These are phyloP conservation scores for Hawksworthiomyces lignivorus DNA, from an alignment of 2,329 filamentous ascomycete species.

Conservation along the genomic window DNA sequence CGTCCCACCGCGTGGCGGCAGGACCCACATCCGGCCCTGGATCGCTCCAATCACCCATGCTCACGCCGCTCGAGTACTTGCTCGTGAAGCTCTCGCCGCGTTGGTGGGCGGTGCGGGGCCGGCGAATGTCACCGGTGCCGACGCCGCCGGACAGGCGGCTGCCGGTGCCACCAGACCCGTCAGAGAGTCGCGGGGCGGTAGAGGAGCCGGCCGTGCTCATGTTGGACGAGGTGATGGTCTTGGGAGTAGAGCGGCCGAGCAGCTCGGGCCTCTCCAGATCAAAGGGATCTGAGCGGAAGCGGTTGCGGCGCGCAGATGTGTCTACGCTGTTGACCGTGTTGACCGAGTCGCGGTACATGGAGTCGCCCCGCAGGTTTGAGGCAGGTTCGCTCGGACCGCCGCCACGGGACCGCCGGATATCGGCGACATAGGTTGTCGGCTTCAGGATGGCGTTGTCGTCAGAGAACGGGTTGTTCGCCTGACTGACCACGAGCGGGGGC, in stretches of 20 bases:
- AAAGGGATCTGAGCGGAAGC: slow-evolving; percentile 57
- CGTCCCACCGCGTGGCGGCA: slow-evolving; percentile 23
- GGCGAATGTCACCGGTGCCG: slow-evolving; percentile 15
- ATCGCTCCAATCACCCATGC: slow-evolving; percentile 42
- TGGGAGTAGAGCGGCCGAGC: slow-evolving; percentile 16
- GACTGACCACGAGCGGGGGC: slow-evolving; percentile 25
- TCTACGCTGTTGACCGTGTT: slow-evolving; percentile 32
- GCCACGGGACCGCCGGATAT: slow-evolving; percentile 42
- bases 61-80: slow-evolving; percentile 45
- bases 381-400: slow-evolving; percentile 24
- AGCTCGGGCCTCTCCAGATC: slow-evolving; percentile 52
- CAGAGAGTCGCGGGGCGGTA: slow-evolving; percentile 8
- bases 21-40: slow-evolving; percentile 47
- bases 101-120: slow-evolving; percentile 26
- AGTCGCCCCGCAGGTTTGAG: slow-evolving; percentile 24
- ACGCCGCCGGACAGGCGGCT: slow-evolving; percentile 16
- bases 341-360: slow-evolving; percentile 37
- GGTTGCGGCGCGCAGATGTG: slow-evolving; percentile 32
- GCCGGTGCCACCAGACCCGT: slow-evolving; percentile 1
- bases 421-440: slow-evolving; percentile 34
- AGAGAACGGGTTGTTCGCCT: slow-evolving; percentile 38
- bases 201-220: slow-evolving; percentile 20
- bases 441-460: slow-evolving; percentile 38
- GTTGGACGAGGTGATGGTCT: slow-evolving; percentile 20
- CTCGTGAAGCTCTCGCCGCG: slow-evolving; percentile 32